Conservation (phyloP, 441 rosid species). For the Brassica balearica region DNA sequence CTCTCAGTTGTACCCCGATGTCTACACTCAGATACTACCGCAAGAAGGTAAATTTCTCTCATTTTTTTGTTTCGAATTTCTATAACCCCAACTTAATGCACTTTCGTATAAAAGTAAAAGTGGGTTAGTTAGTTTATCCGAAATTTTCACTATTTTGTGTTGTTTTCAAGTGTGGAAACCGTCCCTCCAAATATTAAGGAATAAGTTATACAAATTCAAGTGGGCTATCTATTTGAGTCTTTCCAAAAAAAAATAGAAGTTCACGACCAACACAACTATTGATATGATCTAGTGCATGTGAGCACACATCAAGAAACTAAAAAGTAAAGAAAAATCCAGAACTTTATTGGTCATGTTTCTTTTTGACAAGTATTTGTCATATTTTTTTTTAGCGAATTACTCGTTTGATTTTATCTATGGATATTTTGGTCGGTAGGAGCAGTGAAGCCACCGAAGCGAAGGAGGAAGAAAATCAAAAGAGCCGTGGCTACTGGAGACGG, state of each 20-base stretch:
- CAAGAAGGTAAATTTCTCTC: conserved; percentile 54
- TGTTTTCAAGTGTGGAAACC: neutral
- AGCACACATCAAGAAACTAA: conserved; percentile 10
- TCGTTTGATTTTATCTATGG: neutral
- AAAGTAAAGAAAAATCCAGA: neutral
- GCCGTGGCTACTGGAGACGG: conserved; percentile 26
- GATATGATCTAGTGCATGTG: neutral
- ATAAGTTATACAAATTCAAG: conserved; percentile 19
- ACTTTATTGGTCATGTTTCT: neutral
- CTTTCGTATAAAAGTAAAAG: conserved; percentile 11
- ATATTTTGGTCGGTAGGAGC: conserved; percentile 44
- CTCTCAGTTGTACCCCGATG: conserved; percentile 57
- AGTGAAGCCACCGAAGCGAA: conserved; percentile 49
- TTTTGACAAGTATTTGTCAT: neutral
- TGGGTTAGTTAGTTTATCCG: neutral
- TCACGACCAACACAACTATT: conserved; percentile 18
- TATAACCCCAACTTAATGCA: conserved; percentile 11
- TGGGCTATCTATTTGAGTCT: conserved; percentile 16
- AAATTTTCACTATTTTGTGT: neutral
- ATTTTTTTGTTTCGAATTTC: neutral
- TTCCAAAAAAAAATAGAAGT: neutral
- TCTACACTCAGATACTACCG: conserved; percentile 51
- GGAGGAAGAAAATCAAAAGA: conserved; percentile 64
- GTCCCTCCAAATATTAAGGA: neutral
- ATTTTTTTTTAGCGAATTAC: neutral